Evolutionary conservation across 805 yeast species (phyloP).

Genomic region (Cyberlindnera veronae): DNA sequence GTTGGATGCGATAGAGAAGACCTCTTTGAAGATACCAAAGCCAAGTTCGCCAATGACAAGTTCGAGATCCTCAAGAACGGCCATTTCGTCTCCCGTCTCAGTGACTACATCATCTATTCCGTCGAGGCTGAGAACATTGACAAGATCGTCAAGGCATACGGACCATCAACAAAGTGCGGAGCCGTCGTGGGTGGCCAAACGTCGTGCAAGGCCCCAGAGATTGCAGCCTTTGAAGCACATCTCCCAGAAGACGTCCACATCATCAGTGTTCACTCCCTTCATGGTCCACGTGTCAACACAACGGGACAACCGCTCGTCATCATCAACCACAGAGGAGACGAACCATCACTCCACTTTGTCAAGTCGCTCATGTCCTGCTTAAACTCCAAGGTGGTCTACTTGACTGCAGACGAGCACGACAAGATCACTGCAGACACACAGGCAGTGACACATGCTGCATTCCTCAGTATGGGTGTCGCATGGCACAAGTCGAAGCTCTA

Average conservation of each 20-base stretch:
- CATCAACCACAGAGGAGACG: constrained; percentile 65
- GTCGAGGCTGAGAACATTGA: constrained; percentile 89
- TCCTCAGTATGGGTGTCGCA: constrained; percentile 93
- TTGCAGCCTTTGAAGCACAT: constrained; percentile 72
- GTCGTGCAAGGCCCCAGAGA: constrained; percentile 89
- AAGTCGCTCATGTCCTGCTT: constrained; percentile 65
- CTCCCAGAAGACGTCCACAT: constrained; percentile 81
- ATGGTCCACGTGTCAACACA: constrained; percentile 89
- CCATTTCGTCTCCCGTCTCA: constrained; percentile 70
- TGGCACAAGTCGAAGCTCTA: constrained; percentile 82
- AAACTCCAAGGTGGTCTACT: constrained; percentile 69
- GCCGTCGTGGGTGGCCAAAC: constrained; percentile 98
- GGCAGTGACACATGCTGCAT: constrained; percentile 98
- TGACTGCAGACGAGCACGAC: constrained; percentile 89
- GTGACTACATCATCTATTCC: constrained; percentile 84
- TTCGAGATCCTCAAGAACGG: constrained; percentile 74
- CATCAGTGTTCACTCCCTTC: constrained; percentile 85
- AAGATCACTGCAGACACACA: constrained; percentile 96
- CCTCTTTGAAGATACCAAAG: constrained; percentile 42
- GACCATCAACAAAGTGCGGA: constrained; percentile 83
- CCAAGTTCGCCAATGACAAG: constrained; percentile 37
- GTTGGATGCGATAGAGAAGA: constrained; percentile 86
- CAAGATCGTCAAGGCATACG: constrained; percentile 69
- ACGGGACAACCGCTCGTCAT: constrained; percentile 91
- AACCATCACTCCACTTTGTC: constrained; percentile 55